Evolutionary conservation across 148 eudicot genomes (phyloP), one percentile per base, ranked within the genome.

Genomic region (Rhododendron griersonianum): DNA sequence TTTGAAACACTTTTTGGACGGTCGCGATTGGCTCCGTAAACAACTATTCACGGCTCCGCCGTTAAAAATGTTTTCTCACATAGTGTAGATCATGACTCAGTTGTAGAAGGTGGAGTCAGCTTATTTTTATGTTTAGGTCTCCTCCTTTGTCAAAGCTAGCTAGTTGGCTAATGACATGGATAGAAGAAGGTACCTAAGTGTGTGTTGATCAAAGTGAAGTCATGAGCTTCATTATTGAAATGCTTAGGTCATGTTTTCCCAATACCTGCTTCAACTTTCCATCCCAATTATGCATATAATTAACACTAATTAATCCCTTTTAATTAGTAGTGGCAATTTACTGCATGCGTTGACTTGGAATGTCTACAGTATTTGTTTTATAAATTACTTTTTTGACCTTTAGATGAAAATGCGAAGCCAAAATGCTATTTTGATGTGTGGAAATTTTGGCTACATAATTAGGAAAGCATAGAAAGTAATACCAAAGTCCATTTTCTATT

Each of bases 261-360:
- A 14, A n/a, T 44, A 85, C 57, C 45, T 85, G 44, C 78, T 59
- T 80, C 77, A 41, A 19, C 67, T 78, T 80, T 47, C 51, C 80
- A 76, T 25, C 15, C 33, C 33, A n/a, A 67, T 41, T 4, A 67
- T 28, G 16, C n/a, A 25, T 67, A 67, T 23, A 23, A 8, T 65
- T 67, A 67, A 9, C 9, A 65, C 73, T n/a, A 65, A 47, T 47
- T 41, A 41, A 23, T 63, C 30, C 73, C 73, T 65, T 65, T 25
- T n/a, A 21, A 18, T 18, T 57, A 18, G 15, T 25, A 67, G 74
- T 67, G 74, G 33, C 74, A 25, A 67, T 67, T 67, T 67, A 67
- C 73, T 67, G 74, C 30, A 30, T 30, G 30, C 25, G 33, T 10
- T 55, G 5, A 3, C 61, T 67, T 25, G 74, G 74, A 67, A 65